Evolutionary conservation across 345 rosid genomes (phyloP), one percentile per base, ranked within the genome.

Genomic region (Schrenkiella parvula): DNA sequence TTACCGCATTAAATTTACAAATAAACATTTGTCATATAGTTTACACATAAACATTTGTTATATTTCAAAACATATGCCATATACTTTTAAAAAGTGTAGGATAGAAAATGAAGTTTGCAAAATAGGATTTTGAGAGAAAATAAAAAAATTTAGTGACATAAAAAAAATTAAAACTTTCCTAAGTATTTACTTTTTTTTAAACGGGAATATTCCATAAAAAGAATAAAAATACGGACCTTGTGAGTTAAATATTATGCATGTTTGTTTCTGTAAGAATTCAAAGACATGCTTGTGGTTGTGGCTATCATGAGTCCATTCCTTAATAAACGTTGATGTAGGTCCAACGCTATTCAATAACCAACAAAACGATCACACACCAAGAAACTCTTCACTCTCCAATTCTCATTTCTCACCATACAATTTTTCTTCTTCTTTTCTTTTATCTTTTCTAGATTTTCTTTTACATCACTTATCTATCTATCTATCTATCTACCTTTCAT

Each of bases 351-450:
- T 74, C 46, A 75, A 68, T 67, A 42, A 68, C 79, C 79, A 75
- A 68, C 69, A 75, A 75, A 75, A 68, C 79, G 39, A 75, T 42
- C 79, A 75, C 77, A 73, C 64, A 75, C 79, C 63, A 67, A 74
- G 48, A 74, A 59, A 67, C 72, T 57, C 72, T 37, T 54, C 56
- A 54, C 65, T 54, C 54, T 70, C 78, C 28, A 35, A 26, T 53
- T 73, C 67, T 74, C 55, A 66, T 66, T 66, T 65, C 78, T 74
- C 68, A 75, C 79, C 79, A 51, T 75, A 68, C 69, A 75, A 66
- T 31, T 41, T 51, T 58, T 48, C 57, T 19, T 18, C 53, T 48
- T 57, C 10, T 3, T 31, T 48, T 47, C 50, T 58, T 66, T 74
- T 55, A 47, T 66, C 61, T 21, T 58, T 17, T 41, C 23, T 23